These are phyloP conservation scores for Jaenimonas drosophilae DNA, from an alignment of 208 protist species.

Conservation along the genomic window DNA sequence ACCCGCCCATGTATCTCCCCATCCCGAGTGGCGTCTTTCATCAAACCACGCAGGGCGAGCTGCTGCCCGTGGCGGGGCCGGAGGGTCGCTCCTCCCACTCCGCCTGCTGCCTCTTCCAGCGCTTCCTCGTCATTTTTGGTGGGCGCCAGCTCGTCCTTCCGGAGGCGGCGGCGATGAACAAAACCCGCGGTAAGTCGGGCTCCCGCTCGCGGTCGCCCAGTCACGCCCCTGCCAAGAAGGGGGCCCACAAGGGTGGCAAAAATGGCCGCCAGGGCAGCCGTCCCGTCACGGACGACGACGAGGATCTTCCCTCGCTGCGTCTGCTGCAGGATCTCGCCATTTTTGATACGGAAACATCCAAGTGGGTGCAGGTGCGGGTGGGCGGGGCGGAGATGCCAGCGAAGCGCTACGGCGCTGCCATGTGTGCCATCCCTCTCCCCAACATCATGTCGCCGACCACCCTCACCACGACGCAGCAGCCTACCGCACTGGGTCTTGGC, in stretches of 20 bases:
- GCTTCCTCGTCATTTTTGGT: constrained; percentile 56
- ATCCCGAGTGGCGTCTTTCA: not conserved
- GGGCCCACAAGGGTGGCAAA: constrained; percentile 2
- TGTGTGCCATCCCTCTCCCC: constrained; percentile 22
- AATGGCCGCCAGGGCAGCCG: not conserved
- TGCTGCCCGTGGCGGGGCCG: constrained; percentile 11
- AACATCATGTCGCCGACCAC: not conserved
- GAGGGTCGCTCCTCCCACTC: constrained; percentile 43
- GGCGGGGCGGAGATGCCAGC: constrained; percentile 15
- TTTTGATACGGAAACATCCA: constrained; percentile 21
- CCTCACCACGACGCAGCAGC: not conserved
- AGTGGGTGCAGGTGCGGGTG: constrained; percentile 41
- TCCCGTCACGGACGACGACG: not conserved
- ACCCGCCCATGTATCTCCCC: not conserved
- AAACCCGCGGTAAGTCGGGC: constrained; percentile 1
- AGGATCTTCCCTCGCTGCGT: constrained; percentile 5
- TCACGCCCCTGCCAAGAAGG: constrained; percentile 1
- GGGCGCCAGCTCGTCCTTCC: constrained; percentile 30
- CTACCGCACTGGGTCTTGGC: constrained; percentile 2
- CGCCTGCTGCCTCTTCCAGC: constrained; percentile 37
- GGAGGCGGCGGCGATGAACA: not conserved
- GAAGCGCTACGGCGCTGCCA: constrained; percentile 37
- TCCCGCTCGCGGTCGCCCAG: not conserved
- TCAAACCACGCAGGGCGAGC: too few species aligned
- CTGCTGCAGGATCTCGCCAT: constrained; percentile 28